phyloP scores from a whole-genome alignment of 805 yeast species.

The Pichia insulana region DNA sequence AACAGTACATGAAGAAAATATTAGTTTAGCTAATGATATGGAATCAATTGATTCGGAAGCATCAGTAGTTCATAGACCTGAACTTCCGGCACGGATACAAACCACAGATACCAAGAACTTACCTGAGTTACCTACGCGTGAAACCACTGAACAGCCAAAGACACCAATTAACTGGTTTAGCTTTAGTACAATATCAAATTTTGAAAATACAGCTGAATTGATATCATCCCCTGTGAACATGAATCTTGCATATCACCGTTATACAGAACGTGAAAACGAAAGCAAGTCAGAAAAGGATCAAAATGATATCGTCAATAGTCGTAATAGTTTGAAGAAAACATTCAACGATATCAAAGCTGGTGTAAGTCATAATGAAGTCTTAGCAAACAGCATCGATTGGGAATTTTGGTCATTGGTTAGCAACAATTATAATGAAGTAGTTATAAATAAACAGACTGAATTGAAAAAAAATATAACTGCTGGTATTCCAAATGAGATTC shows the following conservation, averaged over 20 bases:
- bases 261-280: conserved; percentile 46
- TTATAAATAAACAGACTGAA: conserved; percentile 49
- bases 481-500: conserved; percentile 78
- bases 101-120: not conserved
- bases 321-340: conserved; percentile 33
- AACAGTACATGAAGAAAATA: too few species aligned
- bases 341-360: conserved; percentile 43
- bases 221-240: conserved; percentile 32
- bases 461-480: conserved; percentile 52
- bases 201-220: conserved; percentile 8
- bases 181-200: conserved; percentile 18
- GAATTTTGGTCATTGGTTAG: conserved; percentile 83
- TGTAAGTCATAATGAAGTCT: conserved; percentile 29
- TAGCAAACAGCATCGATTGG: conserved; percentile 52
- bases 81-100: not conserved
- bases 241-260: conserved; percentile 53
- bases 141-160: not conserved
- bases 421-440: conserved; percentile 63
- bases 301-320: conserved; percentile 42
- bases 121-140: not conserved
- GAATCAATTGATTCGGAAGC: conserved; percentile 9
- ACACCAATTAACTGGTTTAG: conserved; percentile 23
- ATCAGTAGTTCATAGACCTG: conserved; percentile 11
- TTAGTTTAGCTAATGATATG: conserved; percentile 6
- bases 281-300: conserved; percentile 42